These are phyloP conservation scores for Skeletonema potamos DNA, from an alignment of 108 stramenopile genomes.

Conservation along the genomic window DNA sequence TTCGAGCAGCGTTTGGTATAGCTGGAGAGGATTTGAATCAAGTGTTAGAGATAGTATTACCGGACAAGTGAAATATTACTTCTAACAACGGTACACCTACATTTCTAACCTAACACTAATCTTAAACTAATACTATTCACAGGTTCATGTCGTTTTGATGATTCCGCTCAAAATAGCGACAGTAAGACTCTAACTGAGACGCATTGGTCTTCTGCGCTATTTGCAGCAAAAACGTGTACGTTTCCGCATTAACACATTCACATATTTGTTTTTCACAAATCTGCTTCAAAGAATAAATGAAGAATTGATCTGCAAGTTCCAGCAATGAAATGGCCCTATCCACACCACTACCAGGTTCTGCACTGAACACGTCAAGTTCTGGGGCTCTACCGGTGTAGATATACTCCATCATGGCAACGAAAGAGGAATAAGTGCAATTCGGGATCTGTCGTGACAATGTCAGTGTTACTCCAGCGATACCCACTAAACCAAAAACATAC, in stretches of 20 bases:
- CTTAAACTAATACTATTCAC: neutral
- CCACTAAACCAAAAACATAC: neutral
- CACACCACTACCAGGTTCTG: constrained; percentile 31
- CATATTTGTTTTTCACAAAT: constrained; percentile 76
- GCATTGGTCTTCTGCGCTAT: constrained; percentile 87
- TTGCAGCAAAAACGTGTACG: constrained; percentile 70
- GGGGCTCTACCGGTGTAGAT: constrained; percentile 85
- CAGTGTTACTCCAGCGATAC: neutral
- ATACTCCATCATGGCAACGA: constrained; percentile 88
- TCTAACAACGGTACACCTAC: neutral
- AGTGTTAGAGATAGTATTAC: constrained; percentile 3
- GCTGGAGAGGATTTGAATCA: constrained; percentile 79
- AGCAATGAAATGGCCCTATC: constrained; percentile 71
- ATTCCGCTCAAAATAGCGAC: constrained; percentile 84
- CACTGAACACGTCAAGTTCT: constrained; percentile 41
- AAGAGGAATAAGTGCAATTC: constrained; percentile 74
- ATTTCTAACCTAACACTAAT: constrained; percentile 1
- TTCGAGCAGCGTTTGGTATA: constrained; percentile 81
- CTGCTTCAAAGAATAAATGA: constrained; percentile 91
- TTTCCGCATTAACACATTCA: constrained; percentile 67
- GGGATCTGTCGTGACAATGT: constrained; percentile 46
- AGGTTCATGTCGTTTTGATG: neutral
- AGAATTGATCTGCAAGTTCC: constrained; percentile 92
- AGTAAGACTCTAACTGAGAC: constrained; percentile 75
- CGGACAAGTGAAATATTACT: too few species aligned